A percentile compares a stretch with the other conserved stretches of the same genome.
These are phyloP conservation scores for Septoria linicola DNA, from an alignment of 2,329 filamentous ascomycete genomes.

Conservation along the genomic window DNA sequence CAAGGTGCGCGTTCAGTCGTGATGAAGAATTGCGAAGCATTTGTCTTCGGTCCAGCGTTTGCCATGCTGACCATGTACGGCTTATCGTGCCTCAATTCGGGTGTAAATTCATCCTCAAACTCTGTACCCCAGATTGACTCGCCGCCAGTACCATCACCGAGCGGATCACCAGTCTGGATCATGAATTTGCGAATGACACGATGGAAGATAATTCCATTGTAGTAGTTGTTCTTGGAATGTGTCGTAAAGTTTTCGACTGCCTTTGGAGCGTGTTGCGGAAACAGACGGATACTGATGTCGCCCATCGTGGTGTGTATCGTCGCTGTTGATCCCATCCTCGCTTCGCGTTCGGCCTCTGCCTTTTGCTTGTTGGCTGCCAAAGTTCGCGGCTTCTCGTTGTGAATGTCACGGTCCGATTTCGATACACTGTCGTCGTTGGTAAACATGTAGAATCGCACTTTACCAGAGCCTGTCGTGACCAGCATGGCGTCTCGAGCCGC, in stretches of 20 bases:
- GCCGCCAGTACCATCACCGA: slow-evolving; percentile 85
- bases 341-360: slow-evolving; percentile 57
- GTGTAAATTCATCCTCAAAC: slow-evolving; percentile 89
- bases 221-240: slow-evolving; percentile 85
- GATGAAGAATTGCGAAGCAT: slow-evolving; percentile 97
- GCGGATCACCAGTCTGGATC: slow-evolving; percentile 85
- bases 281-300: slow-evolving; percentile 90
- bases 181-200: slow-evolving; percentile 97
- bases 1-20: slow-evolving; percentile 97
- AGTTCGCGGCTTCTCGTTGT: slow-evolving; percentile 86
- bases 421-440: slow-evolving; percentile 83
- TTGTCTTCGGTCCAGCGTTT: slow-evolving; percentile 92
- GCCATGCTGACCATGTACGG: slow-evolving; percentile 97
- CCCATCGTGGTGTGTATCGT: slow-evolving; percentile 90
- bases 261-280: slow-evolving; percentile 88
- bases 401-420: slow-evolving; percentile 82
- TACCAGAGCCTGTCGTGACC: slow-evolving; percentile 77
- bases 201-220: slow-evolving; percentile 97
- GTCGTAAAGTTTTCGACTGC: slow-evolving; percentile 97
- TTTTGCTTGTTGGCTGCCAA: slow-evolving; percentile 52
- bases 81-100: slow-evolving; percentile 83
- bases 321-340: slow-evolving; percentile 74
- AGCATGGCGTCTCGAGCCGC: slow-evolving; percentile 89
- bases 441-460: slow-evolving; percentile 96
- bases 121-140: slow-evolving; percentile 91